A percentile compares a stretch with the other conserved stretches of the same genome.
Evolutionary conservation across 768 basidiomycete species (phyloP).

Genomic region (Lentinula detonsa): DNA sequence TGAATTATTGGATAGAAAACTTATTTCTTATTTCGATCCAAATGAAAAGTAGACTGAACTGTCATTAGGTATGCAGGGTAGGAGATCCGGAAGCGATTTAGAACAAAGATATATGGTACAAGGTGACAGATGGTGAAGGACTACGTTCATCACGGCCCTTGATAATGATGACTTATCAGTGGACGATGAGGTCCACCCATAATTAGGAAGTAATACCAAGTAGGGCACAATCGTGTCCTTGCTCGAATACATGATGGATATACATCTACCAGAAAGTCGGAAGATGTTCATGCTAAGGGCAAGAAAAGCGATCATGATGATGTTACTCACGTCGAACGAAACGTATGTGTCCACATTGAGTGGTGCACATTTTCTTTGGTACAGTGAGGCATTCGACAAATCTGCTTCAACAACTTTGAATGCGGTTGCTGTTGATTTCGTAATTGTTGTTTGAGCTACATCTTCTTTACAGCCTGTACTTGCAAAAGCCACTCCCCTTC

Average conservation of each 20-base stretch:
- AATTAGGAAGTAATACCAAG: neutral
- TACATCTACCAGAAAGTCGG: neutral
- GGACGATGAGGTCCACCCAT: neutral
- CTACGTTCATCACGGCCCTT: no score
- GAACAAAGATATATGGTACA: no score
- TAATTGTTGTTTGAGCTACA: neutral
- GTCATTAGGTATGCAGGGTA: no score
- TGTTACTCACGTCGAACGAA: slow-evolving; percentile 24
- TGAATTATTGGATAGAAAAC: no score
- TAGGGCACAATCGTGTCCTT: neutral
- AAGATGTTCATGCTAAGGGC: no score
- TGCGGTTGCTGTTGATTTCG: no score
- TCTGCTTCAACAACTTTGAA: slow-evolving; percentile 10
- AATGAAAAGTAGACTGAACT: no score
- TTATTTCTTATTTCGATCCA: no score
- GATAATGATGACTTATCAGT: no score
- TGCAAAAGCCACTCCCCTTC: slow-evolving; percentile 7
- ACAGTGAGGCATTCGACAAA: slow-evolving; percentile 23
- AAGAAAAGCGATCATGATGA: neutral
- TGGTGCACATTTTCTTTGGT: slow-evolving; percentile 17
- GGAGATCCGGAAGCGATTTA: no score
- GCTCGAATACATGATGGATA: slow-evolving; percentile 2
- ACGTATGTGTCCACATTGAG: slow-evolving; percentile 24
- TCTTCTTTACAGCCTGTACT: neutral
- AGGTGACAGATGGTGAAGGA: no score